Conservation (phyloP, 169 alveolate genomes). For the Cryptosporidium ryanae region DNA sequence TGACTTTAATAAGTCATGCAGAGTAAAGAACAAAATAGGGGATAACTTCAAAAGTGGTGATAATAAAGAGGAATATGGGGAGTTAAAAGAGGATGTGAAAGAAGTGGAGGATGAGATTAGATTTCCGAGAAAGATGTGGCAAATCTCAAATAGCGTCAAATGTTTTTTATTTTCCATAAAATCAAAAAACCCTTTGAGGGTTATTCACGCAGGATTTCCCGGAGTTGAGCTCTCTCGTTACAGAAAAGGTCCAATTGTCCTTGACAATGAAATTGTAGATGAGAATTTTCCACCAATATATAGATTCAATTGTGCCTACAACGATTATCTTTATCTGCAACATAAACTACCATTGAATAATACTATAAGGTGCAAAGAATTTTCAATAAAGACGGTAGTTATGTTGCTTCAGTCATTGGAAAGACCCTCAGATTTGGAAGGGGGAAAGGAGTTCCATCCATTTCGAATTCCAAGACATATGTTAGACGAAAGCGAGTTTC, state of each 20-base stretch:
- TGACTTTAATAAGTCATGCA: slow-evolving; percentile 62
- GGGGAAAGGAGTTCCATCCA: slow-evolving; percentile 64
- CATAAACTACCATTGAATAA: slow-evolving; percentile 32
- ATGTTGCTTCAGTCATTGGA: slow-evolving; percentile 33
- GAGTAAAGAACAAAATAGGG: slow-evolving; percentile 1
- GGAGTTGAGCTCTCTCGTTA: slow-evolving; percentile 63
- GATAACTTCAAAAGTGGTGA: background rate
- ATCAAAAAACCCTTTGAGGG: slow-evolving; percentile 45
- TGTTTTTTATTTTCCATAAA: slow-evolving; percentile 23
- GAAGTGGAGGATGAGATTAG: slow-evolving; percentile 34
- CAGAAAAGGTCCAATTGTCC: slow-evolving; percentile 58
- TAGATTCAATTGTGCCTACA: slow-evolving; percentile 64
- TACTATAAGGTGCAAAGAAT: slow-evolving; percentile 50
- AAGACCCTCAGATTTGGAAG: slow-evolving; percentile 14
- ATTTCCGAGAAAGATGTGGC: slow-evolving; percentile 73
- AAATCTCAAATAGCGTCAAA: slow-evolving; percentile 23
- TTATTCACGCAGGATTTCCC: slow-evolving; percentile 72
- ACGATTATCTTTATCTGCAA: background rate
- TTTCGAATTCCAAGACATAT: slow-evolving; percentile 59
- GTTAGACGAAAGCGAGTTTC: slow-evolving; percentile 35
- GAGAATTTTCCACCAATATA: slow-evolving; percentile 52
- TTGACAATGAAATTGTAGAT: slow-evolving; percentile 28
- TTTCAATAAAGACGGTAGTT: slow-evolving; percentile 17
- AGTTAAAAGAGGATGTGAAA: background rate
- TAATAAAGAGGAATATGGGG: background rate